Percentiles rank a stretch among this genome's conserved stretches.
Evolutionary conservation across 345 rosid species (phyloP).

Genomic region (Xanthoceras sorbifolium): DNA sequence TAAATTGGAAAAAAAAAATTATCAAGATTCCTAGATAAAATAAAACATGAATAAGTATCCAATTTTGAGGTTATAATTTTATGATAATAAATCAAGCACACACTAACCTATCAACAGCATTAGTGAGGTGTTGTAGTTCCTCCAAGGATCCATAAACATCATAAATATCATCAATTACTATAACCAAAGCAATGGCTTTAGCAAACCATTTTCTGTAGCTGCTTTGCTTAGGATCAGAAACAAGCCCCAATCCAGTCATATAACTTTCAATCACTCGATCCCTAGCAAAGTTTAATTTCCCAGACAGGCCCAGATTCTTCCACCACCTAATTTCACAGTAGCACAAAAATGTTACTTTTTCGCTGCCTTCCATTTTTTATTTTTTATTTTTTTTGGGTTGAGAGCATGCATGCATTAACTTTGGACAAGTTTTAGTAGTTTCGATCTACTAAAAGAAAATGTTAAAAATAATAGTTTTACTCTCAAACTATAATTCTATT

Average conservation of each 20-base stretch:
- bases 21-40: background rate
- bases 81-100: too few relatives aligned
- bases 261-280: constrained; percentile 54
- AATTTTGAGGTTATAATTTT: background rate
- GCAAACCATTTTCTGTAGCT: constrained; percentile 46
- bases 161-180: constrained; percentile 52
- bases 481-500: too few relatives aligned
- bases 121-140: constrained; percentile 45
- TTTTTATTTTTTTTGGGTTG: too few relatives aligned
- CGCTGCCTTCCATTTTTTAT: too few relatives aligned
- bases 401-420: too few relatives aligned
- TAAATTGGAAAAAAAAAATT: background rate
- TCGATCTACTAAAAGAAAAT: too few relatives aligned
- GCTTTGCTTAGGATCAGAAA: constrained; percentile 29
- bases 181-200: constrained; percentile 38
- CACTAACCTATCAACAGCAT: constrained; percentile 39
- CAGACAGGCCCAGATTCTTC: constrained; percentile 40
- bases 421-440: too few relatives aligned
- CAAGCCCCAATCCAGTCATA: constrained; percentile 45
- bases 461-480: too few relatives aligned
- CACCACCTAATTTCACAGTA: constrained; percentile 45
- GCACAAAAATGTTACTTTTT: background rate
- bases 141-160: constrained; percentile 54
- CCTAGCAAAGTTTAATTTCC: constrained; percentile 42
- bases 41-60: background rate